Conservation (phyloP, 1,284 basidiomycete species). For the Ceratobasidium sp. region DNA sequence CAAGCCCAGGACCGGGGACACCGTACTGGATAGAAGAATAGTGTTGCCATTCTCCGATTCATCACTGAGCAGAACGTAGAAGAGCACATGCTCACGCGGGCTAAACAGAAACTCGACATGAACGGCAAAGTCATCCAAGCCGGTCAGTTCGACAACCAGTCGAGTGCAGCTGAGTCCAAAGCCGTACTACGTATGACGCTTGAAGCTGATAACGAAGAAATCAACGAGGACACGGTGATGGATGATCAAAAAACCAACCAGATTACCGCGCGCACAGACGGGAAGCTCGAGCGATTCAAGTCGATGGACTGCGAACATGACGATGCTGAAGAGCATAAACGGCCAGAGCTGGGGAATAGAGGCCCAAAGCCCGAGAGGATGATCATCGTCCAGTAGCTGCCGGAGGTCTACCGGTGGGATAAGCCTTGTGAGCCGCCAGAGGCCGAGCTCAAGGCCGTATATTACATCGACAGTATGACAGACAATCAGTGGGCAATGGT, state of each 20-base stretch:
- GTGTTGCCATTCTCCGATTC: slow-evolving; percentile 95
- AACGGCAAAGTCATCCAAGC: slow-evolving; percentile 99
- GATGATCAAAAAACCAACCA: slow-evolving; percentile 98
- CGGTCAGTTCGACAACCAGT: slow-evolving; percentile 99
- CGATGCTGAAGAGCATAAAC: slow-evolving; percentile 74
- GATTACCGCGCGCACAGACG: slow-evolving; percentile 87
- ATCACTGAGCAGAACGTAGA: slow-evolving; percentile 99
- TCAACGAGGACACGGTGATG: slow-evolving; percentile 93
- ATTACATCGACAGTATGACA: slow-evolving; percentile 94
- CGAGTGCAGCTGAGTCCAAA: slow-evolving; percentile 97
- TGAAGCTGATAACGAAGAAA: slow-evolving; percentile 92
- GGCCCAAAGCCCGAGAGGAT: slow-evolving; percentile 83
- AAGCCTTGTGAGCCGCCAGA: slow-evolving; percentile 80
- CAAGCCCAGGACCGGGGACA: slow-evolving; percentile 99
- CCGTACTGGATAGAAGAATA: slow-evolving; percentile 99
- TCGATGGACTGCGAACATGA: slow-evolving; percentile 89
- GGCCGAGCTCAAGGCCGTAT: slow-evolving; percentile 72
- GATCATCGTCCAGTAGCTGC: slow-evolving; percentile 91
- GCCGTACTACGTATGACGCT: slow-evolving; percentile 79
- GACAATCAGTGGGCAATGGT: slow-evolving; percentile 95
- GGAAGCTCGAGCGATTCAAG: slow-evolving; percentile 83
- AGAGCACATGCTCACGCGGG: slow-evolving; percentile 95
- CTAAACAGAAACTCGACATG: slow-evolving; percentile 97
- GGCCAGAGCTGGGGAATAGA: slow-evolving; percentile 82
- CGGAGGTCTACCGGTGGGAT: slow-evolving; percentile 90